Evolutionary conservation across 352 stramenopile species (phyloP).

Genomic region (Ophiocytium majus): DNA sequence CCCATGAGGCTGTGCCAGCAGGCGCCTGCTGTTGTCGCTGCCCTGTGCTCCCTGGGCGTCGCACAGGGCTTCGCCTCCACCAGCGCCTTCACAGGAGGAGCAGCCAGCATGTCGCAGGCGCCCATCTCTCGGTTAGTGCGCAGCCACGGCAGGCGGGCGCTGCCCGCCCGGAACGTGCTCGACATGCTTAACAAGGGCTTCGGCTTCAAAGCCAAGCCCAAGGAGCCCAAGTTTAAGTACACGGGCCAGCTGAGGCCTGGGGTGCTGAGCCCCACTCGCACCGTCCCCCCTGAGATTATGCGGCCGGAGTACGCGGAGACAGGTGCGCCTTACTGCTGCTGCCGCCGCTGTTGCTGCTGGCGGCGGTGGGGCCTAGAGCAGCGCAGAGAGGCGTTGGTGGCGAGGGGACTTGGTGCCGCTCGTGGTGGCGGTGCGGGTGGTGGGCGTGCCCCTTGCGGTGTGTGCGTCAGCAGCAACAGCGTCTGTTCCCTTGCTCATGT

Average conservation of each 20-base stretch:
- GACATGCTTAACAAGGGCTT: conserved; percentile 28
- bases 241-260: conserved; percentile 34
- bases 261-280: conserved; percentile 28
- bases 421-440: too few species aligned
- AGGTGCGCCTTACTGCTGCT: too few species aligned
- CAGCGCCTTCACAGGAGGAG: neutral
- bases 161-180: neutral
- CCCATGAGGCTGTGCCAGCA: too few species aligned
- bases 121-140: neutral
- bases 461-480: too few species aligned
- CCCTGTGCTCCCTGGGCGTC: neutral
- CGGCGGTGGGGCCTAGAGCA: neutral
- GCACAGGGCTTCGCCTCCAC: neutral
- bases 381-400: too few species aligned
- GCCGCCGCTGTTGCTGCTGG: neutral
- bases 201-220: conserved; percentile 30
- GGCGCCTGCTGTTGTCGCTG: neutral
- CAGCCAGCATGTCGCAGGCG: neutral
- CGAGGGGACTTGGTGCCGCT: too few species aligned
- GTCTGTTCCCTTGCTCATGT: too few species aligned
- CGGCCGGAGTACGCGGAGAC: conserved; percentile 49
- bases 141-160: neutral
- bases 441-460: too few species aligned
- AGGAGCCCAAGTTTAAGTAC: conserved; percentile 41
- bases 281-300: conserved; percentile 52